Evolutionary conservation across 164 flowering plant species (phyloP).

Genomic region (Buxus sempervirens): DNA sequence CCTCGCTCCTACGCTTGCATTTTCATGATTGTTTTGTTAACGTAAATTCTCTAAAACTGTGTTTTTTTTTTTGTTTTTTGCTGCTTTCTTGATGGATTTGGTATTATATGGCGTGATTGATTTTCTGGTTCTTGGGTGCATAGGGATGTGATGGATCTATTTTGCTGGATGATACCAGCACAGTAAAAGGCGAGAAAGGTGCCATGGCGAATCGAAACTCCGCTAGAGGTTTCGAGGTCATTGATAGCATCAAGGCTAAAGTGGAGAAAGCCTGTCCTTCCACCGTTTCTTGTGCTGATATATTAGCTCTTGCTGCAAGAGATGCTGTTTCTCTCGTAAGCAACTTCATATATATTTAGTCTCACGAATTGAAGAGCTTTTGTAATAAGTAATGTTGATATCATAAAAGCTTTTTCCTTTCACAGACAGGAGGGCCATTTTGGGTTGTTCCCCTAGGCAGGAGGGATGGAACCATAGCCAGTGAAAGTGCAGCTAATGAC

Average conservation of each 20-base stretch:
- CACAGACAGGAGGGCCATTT: constrained; percentile 63
- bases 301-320: constrained; percentile 59
- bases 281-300: constrained; percentile 61
- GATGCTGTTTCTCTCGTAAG: constrained; percentile 51
- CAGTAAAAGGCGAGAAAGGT: constrained; percentile 56
- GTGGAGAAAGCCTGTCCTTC: constrained; percentile 53
- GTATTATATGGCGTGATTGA: no score
- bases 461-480: constrained; percentile 56
- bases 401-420: background rate
- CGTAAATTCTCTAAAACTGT: constrained; percentile 29
- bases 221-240: constrained; percentile 47
- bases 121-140: background rate
- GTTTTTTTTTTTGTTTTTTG: background rate
- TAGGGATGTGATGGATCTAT: constrained; percentile 84
- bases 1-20: constrained; percentile 64
- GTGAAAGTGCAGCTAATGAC: constrained; percentile 39
- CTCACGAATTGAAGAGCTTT: no score
- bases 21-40: constrained; percentile 79
- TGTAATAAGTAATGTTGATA: no score
- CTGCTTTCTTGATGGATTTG: no score
- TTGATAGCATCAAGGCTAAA: constrained; percentile 54
- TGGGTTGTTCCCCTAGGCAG: constrained; percentile 59
- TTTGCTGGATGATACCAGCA: constrained; percentile 50
- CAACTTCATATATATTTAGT: background rate
- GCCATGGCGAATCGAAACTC: constrained; percentile 47